Percentiles rank a stretch among this genome's conserved stretches.
These are phyloP conservation scores for Microdochium bolleyi DNA, from an alignment of 2,329 filamentous ascomycete species.

Conservation along the genomic window DNA sequence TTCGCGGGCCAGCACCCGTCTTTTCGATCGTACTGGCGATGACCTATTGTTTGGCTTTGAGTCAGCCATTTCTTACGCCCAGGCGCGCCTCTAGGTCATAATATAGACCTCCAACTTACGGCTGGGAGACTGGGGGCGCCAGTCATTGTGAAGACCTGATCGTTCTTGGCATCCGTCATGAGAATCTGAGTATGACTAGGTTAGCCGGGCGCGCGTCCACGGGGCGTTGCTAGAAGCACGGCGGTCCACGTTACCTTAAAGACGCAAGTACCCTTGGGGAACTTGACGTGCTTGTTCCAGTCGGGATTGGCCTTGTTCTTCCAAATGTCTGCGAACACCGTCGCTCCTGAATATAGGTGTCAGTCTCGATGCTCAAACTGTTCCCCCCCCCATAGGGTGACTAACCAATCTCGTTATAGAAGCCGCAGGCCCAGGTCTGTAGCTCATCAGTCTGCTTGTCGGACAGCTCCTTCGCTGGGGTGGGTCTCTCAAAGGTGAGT, in stretches of 20 bases:
- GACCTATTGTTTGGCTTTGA: not conserved
- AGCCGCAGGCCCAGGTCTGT: not conserved
- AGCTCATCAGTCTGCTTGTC: not conserved
- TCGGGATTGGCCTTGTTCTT: not conserved
- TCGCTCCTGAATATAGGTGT: not conserved
- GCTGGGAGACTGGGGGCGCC: not conserved
- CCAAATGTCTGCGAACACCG: not conserved
- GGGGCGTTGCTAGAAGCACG: too few relatives aligned
- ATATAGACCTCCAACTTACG: not conserved
- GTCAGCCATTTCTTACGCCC: too few relatives aligned
- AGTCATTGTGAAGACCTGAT: not conserved
- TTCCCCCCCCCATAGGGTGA: not conserved
- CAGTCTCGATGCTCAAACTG: not conserved
- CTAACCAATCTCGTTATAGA: not conserved
- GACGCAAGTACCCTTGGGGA: not conserved
- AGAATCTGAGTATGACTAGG: not conserved
- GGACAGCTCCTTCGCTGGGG: not conserved
- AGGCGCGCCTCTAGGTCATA: not conserved
- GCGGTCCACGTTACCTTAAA: not conserved
- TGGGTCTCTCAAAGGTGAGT: not conserved
- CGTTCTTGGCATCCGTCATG: not conserved
- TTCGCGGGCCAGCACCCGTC: not conserved
- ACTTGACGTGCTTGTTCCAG: not conserved
- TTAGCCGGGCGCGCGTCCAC: too few relatives aligned
- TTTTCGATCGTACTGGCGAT: not conserved